Evolutionary conservation across 2,329 filamentous ascomycete species (phyloP).

Genomic region (Cercospora sojina): DNA sequence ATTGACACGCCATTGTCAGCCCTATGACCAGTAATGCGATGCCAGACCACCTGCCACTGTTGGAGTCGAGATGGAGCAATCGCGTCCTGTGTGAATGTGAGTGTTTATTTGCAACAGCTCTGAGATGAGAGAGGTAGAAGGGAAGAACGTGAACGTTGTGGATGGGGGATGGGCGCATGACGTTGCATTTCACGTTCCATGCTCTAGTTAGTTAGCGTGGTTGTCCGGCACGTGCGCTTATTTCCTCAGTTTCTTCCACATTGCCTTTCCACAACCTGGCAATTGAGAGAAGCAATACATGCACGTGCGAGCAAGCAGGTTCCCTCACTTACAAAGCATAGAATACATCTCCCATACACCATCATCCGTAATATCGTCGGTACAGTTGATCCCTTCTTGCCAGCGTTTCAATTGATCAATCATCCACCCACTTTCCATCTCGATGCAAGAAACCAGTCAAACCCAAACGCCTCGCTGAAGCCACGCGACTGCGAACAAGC

Average conservation of each 20-base stretch:
- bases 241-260: too few species aligned
- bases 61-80: background rate
- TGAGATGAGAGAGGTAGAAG: background rate
- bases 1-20: constrained; percentile 4
- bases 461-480: background rate
- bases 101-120: background rate
- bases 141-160: background rate
- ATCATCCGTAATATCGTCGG: constrained; percentile 3
- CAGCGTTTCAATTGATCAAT: background rate
- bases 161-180: background rate
- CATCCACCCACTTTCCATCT: background rate
- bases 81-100: background rate
- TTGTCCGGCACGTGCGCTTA: background rate
- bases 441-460: background rate
- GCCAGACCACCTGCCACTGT: too few species aligned
- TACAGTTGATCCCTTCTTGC: background rate
- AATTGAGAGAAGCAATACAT: too few species aligned
- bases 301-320: background rate
- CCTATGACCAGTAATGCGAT: background rate
- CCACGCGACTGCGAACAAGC: background rate
- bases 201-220: background rate
- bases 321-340: background rate
- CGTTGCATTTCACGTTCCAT: background rate
- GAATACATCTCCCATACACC: background rate
- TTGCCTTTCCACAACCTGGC: too few species aligned